These are phyloP conservation scores for Withania somnifera DNA, from an alignment of 305 asterid genomes.

Conservation along the genomic window DNA sequence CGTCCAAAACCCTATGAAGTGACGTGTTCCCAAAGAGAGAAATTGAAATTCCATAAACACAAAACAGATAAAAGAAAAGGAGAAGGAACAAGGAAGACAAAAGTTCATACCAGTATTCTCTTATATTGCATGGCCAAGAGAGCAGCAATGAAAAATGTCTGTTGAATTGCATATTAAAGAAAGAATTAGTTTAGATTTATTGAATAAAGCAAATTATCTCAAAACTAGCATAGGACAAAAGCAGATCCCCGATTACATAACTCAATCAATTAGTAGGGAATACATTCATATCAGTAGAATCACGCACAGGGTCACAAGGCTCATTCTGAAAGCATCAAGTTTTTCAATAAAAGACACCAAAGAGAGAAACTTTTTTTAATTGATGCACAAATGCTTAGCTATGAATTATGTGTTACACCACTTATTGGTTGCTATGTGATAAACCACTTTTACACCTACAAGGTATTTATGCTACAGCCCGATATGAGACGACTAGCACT, in stretches of 20 bases:
- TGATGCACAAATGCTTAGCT: not conserved
- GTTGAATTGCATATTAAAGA: conserved; percentile 25
- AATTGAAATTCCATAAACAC: not conserved
- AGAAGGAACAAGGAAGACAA: conserved; percentile 2
- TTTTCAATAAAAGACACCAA: not conserved
- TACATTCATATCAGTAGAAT: not conserved
- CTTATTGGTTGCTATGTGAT: not conserved
- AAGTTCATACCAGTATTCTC: conserved; percentile 54
- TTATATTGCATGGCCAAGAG: conserved; percentile 90
- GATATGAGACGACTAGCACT: not conserved
- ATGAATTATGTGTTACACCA: not conserved
- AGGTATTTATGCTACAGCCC: not conserved
- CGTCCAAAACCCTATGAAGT: not conserved
- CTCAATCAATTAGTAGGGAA: not conserved
- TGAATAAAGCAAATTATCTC: not conserved
- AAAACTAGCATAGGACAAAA: not conserved
- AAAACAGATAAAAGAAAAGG: not conserved
- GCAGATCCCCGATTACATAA: not conserved
- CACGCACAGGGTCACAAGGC: not conserved
- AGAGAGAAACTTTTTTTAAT: not conserved
- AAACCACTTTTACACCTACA: not conserved
- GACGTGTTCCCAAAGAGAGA: not conserved
- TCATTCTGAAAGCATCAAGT: not conserved
- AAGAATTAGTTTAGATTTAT: not conserved
- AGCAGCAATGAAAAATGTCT: conserved; percentile 97